A percentile compares a stretch with the other conserved stretches of the same genome.
These are phyloP conservation scores for Penicillium verrucosum DNA, from an alignment of 2,329 filamentous ascomycete species.

Conservation along the genomic window DNA sequence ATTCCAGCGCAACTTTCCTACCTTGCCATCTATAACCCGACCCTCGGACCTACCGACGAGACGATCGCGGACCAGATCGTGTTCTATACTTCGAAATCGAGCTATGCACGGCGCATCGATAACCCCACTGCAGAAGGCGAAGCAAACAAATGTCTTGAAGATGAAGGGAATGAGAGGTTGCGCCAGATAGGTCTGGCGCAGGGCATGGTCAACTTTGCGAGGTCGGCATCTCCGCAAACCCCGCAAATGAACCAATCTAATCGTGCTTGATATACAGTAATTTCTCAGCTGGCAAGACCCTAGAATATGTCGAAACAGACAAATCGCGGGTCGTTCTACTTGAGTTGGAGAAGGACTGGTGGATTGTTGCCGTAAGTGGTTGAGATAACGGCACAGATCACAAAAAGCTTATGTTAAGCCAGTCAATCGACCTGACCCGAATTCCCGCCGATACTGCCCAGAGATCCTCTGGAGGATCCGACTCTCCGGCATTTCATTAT, in stretches of 20 bases:
- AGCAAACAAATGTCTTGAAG: slow-evolving; percentile 42
- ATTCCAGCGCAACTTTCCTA: slow-evolving; percentile 83
- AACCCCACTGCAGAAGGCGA: slow-evolving; percentile 19
- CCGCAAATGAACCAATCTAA: slow-evolving; percentile 14
- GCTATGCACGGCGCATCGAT: slow-evolving; percentile 25
- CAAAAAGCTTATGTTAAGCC: slow-evolving; percentile 16
- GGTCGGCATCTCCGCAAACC: slow-evolving; percentile 43
- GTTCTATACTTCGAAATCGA: slow-evolving; percentile 71
- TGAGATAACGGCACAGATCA: neutral
- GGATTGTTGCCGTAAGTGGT: slow-evolving; percentile 78
- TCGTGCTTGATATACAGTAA: slow-evolving; percentile 50
- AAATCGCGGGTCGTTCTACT: slow-evolving; percentile 79
- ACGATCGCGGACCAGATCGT: slow-evolving; percentile 79
- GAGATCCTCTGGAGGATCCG: slow-evolving; percentile 35
- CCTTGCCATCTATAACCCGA: slow-evolving; percentile 91
- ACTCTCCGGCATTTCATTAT: slow-evolving; percentile 64
- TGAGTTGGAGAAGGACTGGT: slow-evolving; percentile 89
- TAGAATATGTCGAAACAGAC: slow-evolving; percentile 88
- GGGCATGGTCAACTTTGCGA: slow-evolving; percentile 90
- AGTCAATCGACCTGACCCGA: slow-evolving; percentile 80
- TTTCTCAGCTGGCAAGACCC: slow-evolving; percentile 72
- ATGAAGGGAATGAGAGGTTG: slow-evolving; percentile 79
- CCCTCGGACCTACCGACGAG: slow-evolving; percentile 69
- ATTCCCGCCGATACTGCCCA: slow-evolving; percentile 56
- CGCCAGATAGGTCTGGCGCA: slow-evolving; percentile 94